These are phyloP conservation scores for Waltergamsia citrina DNA, from an alignment of 2,329 filamentous ascomycete genomes.

Conservation along the genomic window DNA sequence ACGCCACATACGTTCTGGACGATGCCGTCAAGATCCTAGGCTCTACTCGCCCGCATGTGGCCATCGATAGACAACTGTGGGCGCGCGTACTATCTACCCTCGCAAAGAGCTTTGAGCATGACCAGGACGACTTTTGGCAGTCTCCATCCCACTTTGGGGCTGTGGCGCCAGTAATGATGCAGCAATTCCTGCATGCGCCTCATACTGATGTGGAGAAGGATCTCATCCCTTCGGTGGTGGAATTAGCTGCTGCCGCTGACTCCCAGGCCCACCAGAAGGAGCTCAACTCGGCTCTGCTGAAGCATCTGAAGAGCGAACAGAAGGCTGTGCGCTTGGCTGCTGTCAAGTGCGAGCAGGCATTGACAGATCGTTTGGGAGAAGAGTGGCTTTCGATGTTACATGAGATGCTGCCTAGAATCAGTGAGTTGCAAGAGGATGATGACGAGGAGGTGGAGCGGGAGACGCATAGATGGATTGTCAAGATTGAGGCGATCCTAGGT, in stretches of 20 bases:
- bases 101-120: slow-evolving; percentile 69
- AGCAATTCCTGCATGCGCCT: slow-evolving; percentile 48
- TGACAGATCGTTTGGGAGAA: slow-evolving; percentile 76
- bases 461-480: slow-evolving; percentile 80
- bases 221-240: slow-evolving; percentile 66
- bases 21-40: slow-evolving; percentile 57
- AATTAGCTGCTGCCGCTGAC: slow-evolving; percentile 63
- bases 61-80: slow-evolving; percentile 49
- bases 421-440: slow-evolving; percentile 91
- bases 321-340: slow-evolving; percentile 69
- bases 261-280: slow-evolving; percentile 87
- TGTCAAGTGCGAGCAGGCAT: slow-evolving; percentile 68
- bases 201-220: slow-evolving; percentile 34
- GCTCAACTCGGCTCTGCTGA: slow-evolving; percentile 70
- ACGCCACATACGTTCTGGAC: slow-evolving; percentile 77
- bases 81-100: slow-evolving; percentile 62
- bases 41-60: slow-evolving; percentile 32
- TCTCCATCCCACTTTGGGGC: slow-evolving; percentile 75
- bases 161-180: slow-evolving; percentile 59
- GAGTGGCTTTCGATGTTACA: slow-evolving; percentile 88
- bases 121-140: slow-evolving; percentile 96
- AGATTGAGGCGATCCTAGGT: slow-evolving; percentile 81
- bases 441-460: slow-evolving; percentile 88
- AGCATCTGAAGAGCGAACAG: slow-evolving; percentile 65
- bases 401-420: slow-evolving; percentile 95